Percentiles rank a stretch among this genome's conserved stretches.
These are phyloP conservation scores for Xylariaceae sp. DNA, from an alignment of 2,329 filamentous ascomycete species.

Conservation along the genomic window DNA sequence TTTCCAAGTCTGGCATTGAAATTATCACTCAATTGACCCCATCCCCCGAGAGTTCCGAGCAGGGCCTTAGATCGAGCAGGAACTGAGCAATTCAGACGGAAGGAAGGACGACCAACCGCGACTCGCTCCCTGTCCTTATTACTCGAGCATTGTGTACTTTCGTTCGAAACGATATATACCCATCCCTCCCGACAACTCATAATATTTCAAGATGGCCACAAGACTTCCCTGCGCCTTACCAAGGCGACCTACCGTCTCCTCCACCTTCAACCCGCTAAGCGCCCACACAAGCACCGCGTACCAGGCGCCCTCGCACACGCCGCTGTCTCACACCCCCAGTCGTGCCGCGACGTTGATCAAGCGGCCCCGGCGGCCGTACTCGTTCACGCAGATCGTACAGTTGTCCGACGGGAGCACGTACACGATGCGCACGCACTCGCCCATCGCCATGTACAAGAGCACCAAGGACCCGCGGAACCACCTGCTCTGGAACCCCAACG, in stretches of 20 bases:
- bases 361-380: conserved; percentile 88
- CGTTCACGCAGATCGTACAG: conserved; percentile 93
- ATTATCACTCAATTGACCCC: no score
- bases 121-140: no score
- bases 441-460: conserved; percentile 52
- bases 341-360: conserved; percentile 80
- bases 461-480: conserved; percentile 86
- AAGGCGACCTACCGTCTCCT: conserved; percentile 25
- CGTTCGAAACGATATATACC: no score
- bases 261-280: conserved; percentile 13
- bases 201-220: conserved; percentile 28
- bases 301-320: conserved; percentile 18
- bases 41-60: no score
- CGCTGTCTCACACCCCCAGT: conserved; percentile 48
- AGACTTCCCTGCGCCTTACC: conserved; percentile 30
- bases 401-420: conserved; percentile 87
- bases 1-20: no score
- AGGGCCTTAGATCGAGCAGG: no score
- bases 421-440: conserved; percentile 71
- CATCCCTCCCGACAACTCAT: no score
- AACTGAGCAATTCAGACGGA: no score
- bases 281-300: conserved; percentile 8
- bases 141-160: no score
- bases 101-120: no score
- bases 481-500: conserved; percentile 82